Conservation (phyloP, 768 basidiomycete species). For the Asterophora parasitica region DNA sequence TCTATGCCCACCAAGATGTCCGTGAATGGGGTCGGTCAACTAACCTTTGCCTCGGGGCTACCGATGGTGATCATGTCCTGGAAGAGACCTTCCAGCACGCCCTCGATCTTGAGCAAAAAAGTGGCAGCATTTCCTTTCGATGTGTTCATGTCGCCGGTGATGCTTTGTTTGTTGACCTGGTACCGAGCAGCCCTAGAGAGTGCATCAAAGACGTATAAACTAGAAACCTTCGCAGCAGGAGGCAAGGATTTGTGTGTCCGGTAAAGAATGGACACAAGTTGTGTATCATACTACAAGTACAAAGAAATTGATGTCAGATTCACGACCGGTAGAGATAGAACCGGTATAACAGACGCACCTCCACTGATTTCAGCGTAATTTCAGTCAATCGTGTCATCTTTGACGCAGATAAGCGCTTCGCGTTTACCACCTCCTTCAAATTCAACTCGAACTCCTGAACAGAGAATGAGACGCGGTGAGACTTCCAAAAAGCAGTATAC, state of each 20-base stretch:
- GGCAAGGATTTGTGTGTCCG: constrained; percentile 81
- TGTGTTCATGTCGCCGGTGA: constrained; percentile 51
- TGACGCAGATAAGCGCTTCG: constrained; percentile 81
- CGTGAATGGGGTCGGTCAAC: constrained; percentile 29
- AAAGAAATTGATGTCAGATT: not conserved
- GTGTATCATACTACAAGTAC: constrained; percentile 66
- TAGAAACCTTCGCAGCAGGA: constrained; percentile 67
- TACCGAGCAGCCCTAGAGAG: constrained; percentile 78
- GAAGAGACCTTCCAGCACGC: constrained; percentile 84
- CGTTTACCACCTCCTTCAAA: constrained; percentile 76
- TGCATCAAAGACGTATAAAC: constrained; percentile 93
- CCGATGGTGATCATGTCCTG: constrained; percentile 72
- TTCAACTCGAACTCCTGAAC: constrained; percentile 73
- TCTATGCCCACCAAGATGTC: not conserved
- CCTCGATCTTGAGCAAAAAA: constrained; percentile 87
- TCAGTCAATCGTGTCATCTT: constrained; percentile 79
- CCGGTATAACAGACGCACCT: constrained; percentile 43
- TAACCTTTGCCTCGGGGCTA: constrained; percentile 79
- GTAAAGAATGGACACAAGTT: constrained; percentile 84
- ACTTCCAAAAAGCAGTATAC: constrained; percentile 9
- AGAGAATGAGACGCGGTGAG: constrained; percentile 3
- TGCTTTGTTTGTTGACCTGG: constrained; percentile 58
- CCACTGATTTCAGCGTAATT: constrained; percentile 70
- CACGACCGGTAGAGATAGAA: no score
- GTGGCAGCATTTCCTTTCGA: constrained; percentile 69